phyloP scores from a whole-genome alignment of 331 rosid genomes.

The Malus hybrid region DNA sequence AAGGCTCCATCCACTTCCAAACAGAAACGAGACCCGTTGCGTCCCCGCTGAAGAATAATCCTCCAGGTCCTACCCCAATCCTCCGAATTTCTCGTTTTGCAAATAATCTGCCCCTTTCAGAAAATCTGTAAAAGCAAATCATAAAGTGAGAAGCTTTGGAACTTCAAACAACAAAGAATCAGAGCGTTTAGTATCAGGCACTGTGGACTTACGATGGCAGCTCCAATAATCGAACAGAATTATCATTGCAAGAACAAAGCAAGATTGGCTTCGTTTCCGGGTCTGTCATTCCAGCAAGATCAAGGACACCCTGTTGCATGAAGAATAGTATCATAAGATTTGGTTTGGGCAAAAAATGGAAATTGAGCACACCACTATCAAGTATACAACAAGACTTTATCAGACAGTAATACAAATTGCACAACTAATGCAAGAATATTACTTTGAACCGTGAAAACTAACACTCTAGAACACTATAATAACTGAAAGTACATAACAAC shows the following conservation, averaged over 20 bases:
- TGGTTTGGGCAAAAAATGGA: background rate
- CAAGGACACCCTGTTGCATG: conserved; percentile 20
- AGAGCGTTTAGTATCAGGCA: background rate
- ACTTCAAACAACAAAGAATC: background rate
- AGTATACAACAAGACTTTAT: background rate
- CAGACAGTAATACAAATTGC: background rate
- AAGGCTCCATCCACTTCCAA: conserved; percentile 26
- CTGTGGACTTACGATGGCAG: conserved; percentile 35
- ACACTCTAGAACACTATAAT: background rate
- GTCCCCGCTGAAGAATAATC: conserved; percentile 42
- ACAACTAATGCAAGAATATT: background rate
- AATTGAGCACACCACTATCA: background rate
- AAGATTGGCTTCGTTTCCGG: conserved; percentile 18
- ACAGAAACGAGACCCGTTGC: conserved; percentile 25
- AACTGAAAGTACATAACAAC: background rate
- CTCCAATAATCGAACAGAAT: conserved; percentile 25
- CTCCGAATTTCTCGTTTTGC: conserved; percentile 16
- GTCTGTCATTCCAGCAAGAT: conserved; percentile 20
- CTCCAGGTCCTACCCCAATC: conserved; percentile 13
- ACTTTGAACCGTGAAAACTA: background rate
- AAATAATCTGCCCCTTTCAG: conserved; percentile 31
- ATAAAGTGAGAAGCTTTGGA: background rate
- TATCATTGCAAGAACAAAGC: conserved; percentile 21
- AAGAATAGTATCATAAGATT: background rate
- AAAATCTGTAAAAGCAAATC: conserved; percentile 17